A percentile compares a stretch with the other conserved stretches of the same genome.
phyloP scores from a whole-genome alignment of 2,329 filamentous ascomycete genomes.

The Nemania abortiva region DNA sequence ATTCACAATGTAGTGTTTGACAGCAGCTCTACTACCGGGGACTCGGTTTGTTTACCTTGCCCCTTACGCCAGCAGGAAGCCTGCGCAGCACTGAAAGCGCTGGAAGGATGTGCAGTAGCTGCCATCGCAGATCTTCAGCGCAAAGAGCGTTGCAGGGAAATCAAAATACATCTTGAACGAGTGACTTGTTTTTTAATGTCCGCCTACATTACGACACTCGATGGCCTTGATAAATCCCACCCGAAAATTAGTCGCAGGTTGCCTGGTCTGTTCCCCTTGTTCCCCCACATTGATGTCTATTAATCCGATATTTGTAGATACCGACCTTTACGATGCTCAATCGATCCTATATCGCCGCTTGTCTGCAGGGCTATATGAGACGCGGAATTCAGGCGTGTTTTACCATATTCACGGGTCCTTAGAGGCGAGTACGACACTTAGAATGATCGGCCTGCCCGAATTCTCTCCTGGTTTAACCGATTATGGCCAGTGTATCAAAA shows the following conservation, averaged over 20 bases:
- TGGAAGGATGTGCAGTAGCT: conserved; percentile 71
- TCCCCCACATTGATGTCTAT: conserved; percentile 52
- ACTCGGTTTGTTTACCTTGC: conserved; percentile 55
- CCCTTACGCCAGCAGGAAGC: conserved; percentile 58
- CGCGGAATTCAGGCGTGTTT: conserved; percentile 73
- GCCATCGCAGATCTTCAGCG: conserved; percentile 68
- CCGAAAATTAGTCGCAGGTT: conserved; percentile 60
- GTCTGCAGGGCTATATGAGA: conserved; percentile 78
- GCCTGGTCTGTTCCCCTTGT: conserved; percentile 42
- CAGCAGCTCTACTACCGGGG: conserved; percentile 46
- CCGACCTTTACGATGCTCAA: conserved; percentile 77
- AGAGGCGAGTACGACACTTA: conserved; percentile 75
- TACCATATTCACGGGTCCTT: conserved; percentile 83
- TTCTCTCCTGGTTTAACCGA: conserved; percentile 70
- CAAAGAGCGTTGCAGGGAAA: conserved; percentile 56
- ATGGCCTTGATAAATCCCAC: conserved; percentile 62
- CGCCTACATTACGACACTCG: conserved; percentile 68
- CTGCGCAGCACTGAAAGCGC: conserved; percentile 64
- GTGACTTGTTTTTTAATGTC: conserved; percentile 69
- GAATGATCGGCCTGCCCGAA: conserved; percentile 76
- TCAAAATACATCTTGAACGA: conserved; percentile 65
- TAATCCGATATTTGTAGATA: conserved; percentile 63
- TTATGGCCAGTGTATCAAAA: conserved; percentile 69
- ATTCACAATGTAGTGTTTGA: conserved; percentile 50
- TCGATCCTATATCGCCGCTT: conserved; percentile 78